Percentiles rank a stretch among this genome's conserved stretches.
These are phyloP conservation scores for Trichoderma erinaceum DNA, from an alignment of 495 filamentous ascomycete species.

Conservation along the genomic window DNA sequence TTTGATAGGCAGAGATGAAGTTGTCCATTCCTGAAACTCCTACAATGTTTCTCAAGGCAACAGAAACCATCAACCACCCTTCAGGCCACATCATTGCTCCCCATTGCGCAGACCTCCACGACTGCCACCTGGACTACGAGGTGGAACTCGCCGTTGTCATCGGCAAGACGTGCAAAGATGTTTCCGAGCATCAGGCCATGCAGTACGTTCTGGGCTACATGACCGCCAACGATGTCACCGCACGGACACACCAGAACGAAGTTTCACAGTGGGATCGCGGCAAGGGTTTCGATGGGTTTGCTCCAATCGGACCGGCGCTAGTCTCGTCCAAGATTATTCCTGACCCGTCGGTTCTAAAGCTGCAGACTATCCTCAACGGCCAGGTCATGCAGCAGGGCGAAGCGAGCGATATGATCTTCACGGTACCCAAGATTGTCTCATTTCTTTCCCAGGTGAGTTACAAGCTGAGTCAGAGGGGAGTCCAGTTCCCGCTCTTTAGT, in stretches of 20 bases:
- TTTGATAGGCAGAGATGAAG: conserved; percentile 24
- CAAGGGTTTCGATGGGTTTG: conserved; percentile 10
- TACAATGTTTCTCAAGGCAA: conserved; percentile 43
- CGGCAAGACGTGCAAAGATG: conserved; percentile 32
- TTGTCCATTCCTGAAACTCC: conserved; percentile 36
- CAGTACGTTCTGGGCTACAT: conserved; percentile 33
- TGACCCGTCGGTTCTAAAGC: not conserved
- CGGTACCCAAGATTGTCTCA: not conserved
- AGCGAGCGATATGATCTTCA: conserved; percentile 5
- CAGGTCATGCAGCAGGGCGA: not conserved
- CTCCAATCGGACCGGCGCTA: conserved; percentile 8
- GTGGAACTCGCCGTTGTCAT: conserved; percentile 36
- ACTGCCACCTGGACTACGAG: conserved; percentile 35
- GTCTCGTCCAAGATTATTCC: not conserved
- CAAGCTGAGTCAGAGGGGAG: not conserved
- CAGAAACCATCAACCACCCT: conserved; percentile 37
- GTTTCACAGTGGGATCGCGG: conserved; percentile 10
- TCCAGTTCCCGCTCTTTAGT: not conserved
- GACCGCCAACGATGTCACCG: conserved; percentile 31
- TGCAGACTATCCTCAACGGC: not conserved
- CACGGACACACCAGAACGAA: conserved; percentile 17
- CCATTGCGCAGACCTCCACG: conserved; percentile 38
- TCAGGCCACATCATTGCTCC: conserved; percentile 28
- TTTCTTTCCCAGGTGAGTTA: conserved; percentile 5
- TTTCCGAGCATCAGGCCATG: conserved; percentile 28